Percentiles rank a stretch among this genome's conserved stretches.
These are phyloP conservation scores for Sordaria brevicollis DNA, from an alignment of 495 filamentous ascomycete species.

Conservation along the genomic window DNA sequence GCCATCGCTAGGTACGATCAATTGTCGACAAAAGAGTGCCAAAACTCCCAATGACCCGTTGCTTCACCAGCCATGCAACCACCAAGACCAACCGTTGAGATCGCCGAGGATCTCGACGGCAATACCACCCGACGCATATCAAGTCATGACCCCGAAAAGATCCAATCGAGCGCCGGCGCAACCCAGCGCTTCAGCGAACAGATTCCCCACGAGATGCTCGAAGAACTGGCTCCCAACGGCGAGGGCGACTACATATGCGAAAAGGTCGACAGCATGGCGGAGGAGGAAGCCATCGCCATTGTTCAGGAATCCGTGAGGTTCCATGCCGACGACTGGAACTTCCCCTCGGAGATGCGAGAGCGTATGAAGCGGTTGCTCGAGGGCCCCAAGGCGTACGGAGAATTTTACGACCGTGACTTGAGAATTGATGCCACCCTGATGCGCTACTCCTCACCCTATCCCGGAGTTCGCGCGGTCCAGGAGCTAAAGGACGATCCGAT, in stretches of 20 bases:
- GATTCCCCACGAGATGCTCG: slow-evolving; percentile 24
- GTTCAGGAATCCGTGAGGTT: slow-evolving; percentile 19
- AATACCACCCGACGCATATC: slow-evolving; percentile 1
- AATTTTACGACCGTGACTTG: slow-evolving; percentile 28
- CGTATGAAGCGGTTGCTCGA: slow-evolving; percentile 20
- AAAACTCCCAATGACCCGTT: neutral
- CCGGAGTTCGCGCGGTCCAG: slow-evolving; percentile 35
- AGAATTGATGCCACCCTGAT: slow-evolving; percentile 27
- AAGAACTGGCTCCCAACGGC: slow-evolving; percentile 26
- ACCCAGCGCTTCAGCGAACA: slow-evolving; percentile 16
- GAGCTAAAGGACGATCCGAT: slow-evolving; percentile 22
- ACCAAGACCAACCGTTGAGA: neutral
- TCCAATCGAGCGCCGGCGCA: neutral
- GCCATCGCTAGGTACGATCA: neutral
- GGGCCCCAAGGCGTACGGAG: slow-evolving; percentile 23
- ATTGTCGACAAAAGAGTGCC: neutral
- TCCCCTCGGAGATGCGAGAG: slow-evolving; percentile 22
- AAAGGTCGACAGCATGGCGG: slow-evolving; percentile 28
- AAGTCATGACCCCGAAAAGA: slow-evolving; percentile 23
- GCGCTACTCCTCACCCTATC: slow-evolving; percentile 33
- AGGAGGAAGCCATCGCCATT: slow-evolving; percentile 26
- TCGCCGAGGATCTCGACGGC: slow-evolving; percentile 7
- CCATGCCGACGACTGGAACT: slow-evolving; percentile 31
- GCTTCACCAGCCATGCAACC: neutral
- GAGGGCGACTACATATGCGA: slow-evolving; percentile 28